Evolutionary conservation across 352 stramenopile genomes (phyloP), one percentile per base, ranked within the genome.

Genomic region (Pythium sukuiense): DNA sequence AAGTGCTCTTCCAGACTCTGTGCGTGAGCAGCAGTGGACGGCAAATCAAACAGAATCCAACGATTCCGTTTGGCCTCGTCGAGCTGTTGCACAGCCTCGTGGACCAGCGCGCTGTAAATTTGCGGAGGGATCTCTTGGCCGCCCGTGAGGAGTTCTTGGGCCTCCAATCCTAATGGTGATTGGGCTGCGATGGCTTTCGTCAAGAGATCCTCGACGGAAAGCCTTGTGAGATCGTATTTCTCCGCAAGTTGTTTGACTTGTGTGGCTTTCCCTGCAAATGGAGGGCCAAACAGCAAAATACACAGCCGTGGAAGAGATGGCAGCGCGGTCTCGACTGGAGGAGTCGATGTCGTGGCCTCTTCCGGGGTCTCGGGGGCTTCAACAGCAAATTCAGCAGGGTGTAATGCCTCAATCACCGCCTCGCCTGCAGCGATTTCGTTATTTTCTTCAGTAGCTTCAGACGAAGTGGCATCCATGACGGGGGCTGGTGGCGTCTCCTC

Each of bases 1-100:
- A 93, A 71, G 20, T 73, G 39, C 30, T 88, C 65, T 46, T 93
- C 81, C 16, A 95, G 68, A 68, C 69, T 70, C 2, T 67, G 63
- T 1, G 49, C 70, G 45, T 95, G 79, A 11, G 62, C 64, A 8
- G 69, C 60, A 20, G 77, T 90, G 45, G 74, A 64, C 45, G 83
- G 79, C 6, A 93, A 62, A 60, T 89, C 87, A 45, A 85, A 83
- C 37, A 93, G 69, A 3, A 92, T 58, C 85, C 87, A 92, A 18
- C 84, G 59, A 27, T 70, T 7, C 3, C 35, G 49, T 2, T 49
- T 27, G 24, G 85, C 75, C 12, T 68, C 76, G n/a, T 81, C 63
- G 1, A 90, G 45, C 0, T 29, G n/a, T n/a, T 52, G 45, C 4
- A 52, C 45, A 5, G 45, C 45, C 4, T 52, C 45, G 45, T 29